Conservation (phyloP, 331 rosid species). For the Phaseolus coccineus region DNA sequence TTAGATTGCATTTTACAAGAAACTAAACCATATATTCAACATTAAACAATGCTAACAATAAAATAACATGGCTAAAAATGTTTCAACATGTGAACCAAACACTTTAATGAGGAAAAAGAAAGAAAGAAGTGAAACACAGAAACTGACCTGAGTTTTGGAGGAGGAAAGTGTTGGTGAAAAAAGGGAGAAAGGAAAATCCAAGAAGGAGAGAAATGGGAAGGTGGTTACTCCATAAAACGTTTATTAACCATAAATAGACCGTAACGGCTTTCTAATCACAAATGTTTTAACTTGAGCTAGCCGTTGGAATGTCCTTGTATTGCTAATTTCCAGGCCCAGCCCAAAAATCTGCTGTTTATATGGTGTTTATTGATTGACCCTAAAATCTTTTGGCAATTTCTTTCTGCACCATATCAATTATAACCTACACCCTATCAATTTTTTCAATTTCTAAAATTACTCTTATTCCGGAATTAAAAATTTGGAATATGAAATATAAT, state of each 20-base stretch:
- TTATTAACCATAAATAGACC: slow-evolving; percentile 28
- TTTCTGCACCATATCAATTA: too few species aligned
- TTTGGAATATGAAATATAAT: too few species aligned
- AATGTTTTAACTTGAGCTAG: neutral
- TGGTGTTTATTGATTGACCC: neutral
- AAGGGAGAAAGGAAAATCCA: slow-evolving; percentile 15
- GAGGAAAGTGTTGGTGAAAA: slow-evolving; percentile 35
- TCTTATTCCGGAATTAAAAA: too few species aligned
- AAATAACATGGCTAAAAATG: slow-evolving; percentile 4
- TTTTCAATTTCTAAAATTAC: too few species aligned
- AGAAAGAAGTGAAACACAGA: slow-evolving; percentile 37
- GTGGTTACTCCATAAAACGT: slow-evolving; percentile 10
- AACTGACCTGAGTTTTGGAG: slow-evolving; percentile 53
- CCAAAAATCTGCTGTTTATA: neutral
- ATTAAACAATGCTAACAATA: slow-evolving; percentile 8
- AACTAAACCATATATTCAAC: slow-evolving; percentile 8
- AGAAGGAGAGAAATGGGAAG: slow-evolving; percentile 11
- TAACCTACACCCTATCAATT: too few species aligned
- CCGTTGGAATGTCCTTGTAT: neutral
- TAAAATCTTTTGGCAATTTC: too few species aligned
- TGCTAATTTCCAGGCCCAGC: neutral
- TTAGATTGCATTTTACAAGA: slow-evolving; percentile 1
- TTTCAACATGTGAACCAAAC: slow-evolving; percentile 38
- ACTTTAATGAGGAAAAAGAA: neutral
- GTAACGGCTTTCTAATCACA: slow-evolving; percentile 34